Base-by-base conservation (phyloP, 352 stramenopile species). In the Pythium utonaiense region DNA sequence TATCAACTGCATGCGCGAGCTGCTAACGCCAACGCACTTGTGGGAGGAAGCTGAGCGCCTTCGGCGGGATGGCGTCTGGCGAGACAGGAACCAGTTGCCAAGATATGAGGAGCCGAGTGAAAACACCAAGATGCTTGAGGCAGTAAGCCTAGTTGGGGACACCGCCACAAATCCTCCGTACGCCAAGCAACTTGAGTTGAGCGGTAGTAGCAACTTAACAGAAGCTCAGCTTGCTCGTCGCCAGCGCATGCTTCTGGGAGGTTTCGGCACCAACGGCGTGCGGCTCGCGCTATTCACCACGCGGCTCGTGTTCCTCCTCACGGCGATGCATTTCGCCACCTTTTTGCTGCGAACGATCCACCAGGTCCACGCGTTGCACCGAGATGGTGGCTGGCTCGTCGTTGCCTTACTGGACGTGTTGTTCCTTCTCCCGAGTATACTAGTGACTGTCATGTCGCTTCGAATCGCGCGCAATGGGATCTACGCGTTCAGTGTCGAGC, bases 401-500 rank as follows among this genome's bases (percentile, higher is more conserved):
- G 67, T 76, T 9, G 0, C 65, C 3, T 14, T 80, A 2, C 54
- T 88, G 1, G 68, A 71, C 25, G 38, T 67, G 13, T 55, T 87
- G 9, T 88, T 87, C 47, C n/a, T 85, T 21, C 45, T 82, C 0
- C 77, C 81, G 10, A 87, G 75, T 48, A 64, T 88, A 22, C 61
- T 77, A 0, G 80, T 91, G 27, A 87, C 78, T 2, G 54, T 69
- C 56, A 83, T 88, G 70, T 89, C 81, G 19, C 73, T 79, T 7
- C 64, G 69, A 31, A 91, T 91, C 34, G 81, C 81, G 1, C 71
- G 77, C 3, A 77, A 91, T 36, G 79, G 76, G 3, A 58, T 91
- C 12, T 81, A 88, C 44, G 75, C 75, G 13, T 91, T 91, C 69
- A 89, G 85, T 50, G 76, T 91, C 24, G 79, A 91, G 68, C 74